Evolutionary conservation across 768 basidiomycete species (phyloP).

Genomic region (Lentinus brumalis): DNA sequence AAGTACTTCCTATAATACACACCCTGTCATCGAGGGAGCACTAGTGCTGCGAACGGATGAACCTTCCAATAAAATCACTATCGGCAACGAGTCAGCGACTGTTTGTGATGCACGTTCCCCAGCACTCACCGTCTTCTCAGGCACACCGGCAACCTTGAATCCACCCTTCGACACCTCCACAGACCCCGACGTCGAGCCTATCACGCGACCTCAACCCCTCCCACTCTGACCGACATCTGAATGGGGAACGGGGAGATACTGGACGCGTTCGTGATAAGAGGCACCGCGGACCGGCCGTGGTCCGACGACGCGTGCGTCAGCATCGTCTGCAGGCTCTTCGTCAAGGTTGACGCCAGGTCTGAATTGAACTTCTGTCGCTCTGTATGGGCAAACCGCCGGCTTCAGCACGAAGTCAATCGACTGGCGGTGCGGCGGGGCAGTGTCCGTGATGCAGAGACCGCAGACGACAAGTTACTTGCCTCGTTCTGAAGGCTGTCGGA

Average conservation of each 20-base stretch:
- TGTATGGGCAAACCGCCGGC: slow-evolving; percentile 23
- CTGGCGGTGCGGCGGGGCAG: not conserved
- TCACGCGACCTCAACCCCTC: slow-evolving; percentile 60
- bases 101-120: slow-evolving; percentile 13
- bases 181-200: not conserved
- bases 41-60: not conserved
- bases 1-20: not conserved
- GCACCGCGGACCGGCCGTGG: slow-evolving; percentile 70
- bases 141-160: not conserved
- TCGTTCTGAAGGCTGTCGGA: slow-evolving; percentile 69
- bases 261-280: slow-evolving; percentile 68
- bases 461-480: slow-evolving; percentile 38
- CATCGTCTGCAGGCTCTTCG: slow-evolving; percentile 69
- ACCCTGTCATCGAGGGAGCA: not conserved
- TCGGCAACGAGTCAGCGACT: not conserved
- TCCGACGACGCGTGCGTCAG: slow-evolving; percentile 80
- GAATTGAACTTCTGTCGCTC: slow-evolving; percentile 55
- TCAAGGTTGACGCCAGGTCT: slow-evolving; percentile 61
- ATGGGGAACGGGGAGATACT: slow-evolving; percentile 84
- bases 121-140: slow-evolving; percentile 3
- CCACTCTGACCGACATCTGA: slow-evolving; percentile 66
- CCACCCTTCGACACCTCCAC: not conserved
- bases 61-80: not conserved
- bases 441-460: not conserved
- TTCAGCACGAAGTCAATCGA: not conserved